Evolutionary conservation across 306 rosid species (phyloP).

Genomic region (Rosa rugosa): DNA sequence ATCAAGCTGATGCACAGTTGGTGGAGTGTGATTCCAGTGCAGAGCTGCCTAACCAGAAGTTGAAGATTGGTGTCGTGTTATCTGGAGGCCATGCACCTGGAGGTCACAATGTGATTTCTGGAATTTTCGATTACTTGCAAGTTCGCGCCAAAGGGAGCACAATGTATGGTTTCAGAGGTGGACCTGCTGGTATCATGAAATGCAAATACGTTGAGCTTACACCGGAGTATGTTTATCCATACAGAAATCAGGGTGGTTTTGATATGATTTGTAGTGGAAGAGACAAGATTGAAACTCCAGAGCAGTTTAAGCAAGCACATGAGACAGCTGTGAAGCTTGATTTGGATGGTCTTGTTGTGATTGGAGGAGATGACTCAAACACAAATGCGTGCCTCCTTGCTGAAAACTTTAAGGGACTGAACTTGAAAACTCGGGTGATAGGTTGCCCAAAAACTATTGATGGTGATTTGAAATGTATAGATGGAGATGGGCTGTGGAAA

Average conservation of each 20-base stretch:
- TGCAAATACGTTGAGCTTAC: constrained; percentile 73
- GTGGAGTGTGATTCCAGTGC: constrained; percentile 41
- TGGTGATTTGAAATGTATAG: constrained; percentile 93
- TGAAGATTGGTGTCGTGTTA: constrained; percentile 93
- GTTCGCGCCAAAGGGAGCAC: constrained; percentile 73
- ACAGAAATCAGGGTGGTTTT: constrained; percentile 98
- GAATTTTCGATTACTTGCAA: constrained; percentile 92
- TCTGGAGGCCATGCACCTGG: constrained; percentile 99
- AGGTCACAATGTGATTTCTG: constrained; percentile 95
- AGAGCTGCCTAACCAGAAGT: constrained; percentile 33
- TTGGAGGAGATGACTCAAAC: constrained; percentile 99
- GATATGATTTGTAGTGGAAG: constrained; percentile 99
- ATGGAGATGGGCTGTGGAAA: constrained; percentile 89
- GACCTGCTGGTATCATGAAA: constrained; percentile 99
- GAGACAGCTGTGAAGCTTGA: constrained; percentile 84
- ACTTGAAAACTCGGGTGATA: constrained; percentile 74
- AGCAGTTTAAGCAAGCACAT: constrained; percentile 96
- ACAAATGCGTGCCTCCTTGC: constrained; percentile 99
- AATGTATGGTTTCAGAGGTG: constrained; percentile 89
- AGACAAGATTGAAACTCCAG: constrained; percentile 99
- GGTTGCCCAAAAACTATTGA: constrained; percentile 99
- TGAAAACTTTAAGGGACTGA: constrained; percentile 87
- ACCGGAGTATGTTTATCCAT: constrained; percentile 80
- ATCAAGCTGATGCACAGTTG: constrained; percentile 21
- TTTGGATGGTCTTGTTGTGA: constrained; percentile 96